phyloP scores from a whole-genome alignment of 2,329 filamentous ascomycete species.

The Pseudonectria buxi region DNA sequence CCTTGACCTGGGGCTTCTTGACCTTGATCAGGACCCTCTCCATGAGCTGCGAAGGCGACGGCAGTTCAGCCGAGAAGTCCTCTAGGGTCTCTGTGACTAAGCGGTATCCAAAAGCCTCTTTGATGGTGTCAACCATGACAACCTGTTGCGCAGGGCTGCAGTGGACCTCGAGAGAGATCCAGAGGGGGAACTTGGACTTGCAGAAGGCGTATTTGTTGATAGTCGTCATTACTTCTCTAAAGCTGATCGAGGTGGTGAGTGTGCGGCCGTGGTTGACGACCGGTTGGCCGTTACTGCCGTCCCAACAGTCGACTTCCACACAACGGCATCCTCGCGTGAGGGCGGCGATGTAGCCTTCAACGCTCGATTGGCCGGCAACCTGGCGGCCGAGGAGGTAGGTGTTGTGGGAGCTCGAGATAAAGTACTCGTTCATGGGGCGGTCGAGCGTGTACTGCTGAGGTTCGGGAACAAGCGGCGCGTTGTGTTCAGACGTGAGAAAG shows the following conservation, averaged over 20 bases:
- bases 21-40: constrained; percentile 88
- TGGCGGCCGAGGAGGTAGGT: constrained; percentile 92
- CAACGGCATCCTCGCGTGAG: constrained; percentile 86
- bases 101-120: constrained; percentile 71
- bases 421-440: constrained; percentile 90
- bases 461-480: constrained; percentile 57
- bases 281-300: constrained; percentile 79
- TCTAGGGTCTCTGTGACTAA: constrained; percentile 72
- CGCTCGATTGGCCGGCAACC: constrained; percentile 81
- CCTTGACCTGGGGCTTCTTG: constrained; percentile 59
- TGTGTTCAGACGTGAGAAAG: constrained; percentile 69
- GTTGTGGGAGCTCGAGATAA: constrained; percentile 97
- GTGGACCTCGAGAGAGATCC: constrained; percentile 93
- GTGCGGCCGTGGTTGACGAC: constrained; percentile 88
- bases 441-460: constrained; percentile 61
- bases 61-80: constrained; percentile 60
- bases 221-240: constrained; percentile 84
- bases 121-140: constrained; percentile 86
- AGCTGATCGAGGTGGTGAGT: constrained; percentile 80
- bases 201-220: constrained; percentile 94
- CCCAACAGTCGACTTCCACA: constrained; percentile 97
- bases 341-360: constrained; percentile 89
- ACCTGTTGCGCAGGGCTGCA: constrained; percentile 78
- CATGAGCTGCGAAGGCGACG: constrained; percentile 79
- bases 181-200: constrained; percentile 80